Conservation (phyloP, 2,329 filamentous ascomycete species). For the Teratosphaeria pseudoeucalypti region DNA sequence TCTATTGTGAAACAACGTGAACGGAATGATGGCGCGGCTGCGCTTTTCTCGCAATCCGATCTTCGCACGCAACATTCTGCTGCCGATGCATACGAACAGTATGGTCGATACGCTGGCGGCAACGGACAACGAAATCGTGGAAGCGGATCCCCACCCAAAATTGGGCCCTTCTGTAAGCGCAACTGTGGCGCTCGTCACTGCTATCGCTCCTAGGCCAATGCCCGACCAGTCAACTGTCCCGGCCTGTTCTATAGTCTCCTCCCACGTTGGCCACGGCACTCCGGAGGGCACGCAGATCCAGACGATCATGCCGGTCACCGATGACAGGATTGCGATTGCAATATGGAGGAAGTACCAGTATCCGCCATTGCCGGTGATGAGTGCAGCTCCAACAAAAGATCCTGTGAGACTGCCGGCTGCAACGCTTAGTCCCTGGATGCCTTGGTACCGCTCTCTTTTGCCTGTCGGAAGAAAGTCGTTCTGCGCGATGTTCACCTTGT, state of each 20-base stretch:
- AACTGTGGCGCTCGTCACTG: constrained; percentile 6
- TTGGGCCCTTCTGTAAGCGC: constrained; percentile 8
- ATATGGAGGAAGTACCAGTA: constrained; percentile 7
- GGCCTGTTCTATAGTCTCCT: constrained; percentile 3
- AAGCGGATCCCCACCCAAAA: constrained; percentile 1
- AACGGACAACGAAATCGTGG: constrained; percentile 6
- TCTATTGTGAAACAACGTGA: constrained; percentile 14
- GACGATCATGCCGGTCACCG: constrained; percentile 1
- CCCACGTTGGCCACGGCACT: not conserved
- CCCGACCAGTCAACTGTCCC: constrained; percentile 13
- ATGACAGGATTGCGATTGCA: constrained; percentile 8
- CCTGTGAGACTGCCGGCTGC: constrained; percentile 11
- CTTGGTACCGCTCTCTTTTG: constrained; percentile 12
- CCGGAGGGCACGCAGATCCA: constrained; percentile 6
- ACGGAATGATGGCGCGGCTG: constrained; percentile 14
- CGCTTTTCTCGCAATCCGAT: not conserved
- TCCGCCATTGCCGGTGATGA: not conserved
- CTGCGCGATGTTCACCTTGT: constrained; percentile 13
- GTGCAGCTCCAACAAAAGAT: constrained; percentile 10
- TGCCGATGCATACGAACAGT: constrained; percentile 7
- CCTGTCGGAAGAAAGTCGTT: constrained; percentile 12
- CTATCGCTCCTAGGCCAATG: constrained; percentile 7
- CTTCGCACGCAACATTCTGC: not conserved
- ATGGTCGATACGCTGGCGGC: constrained; percentile 3
- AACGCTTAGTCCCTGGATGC: constrained; percentile 13